These are phyloP conservation scores for Niveomyces coronatus DNA, from an alignment of 2,329 filamentous ascomycete species.

Conservation along the genomic window DNA sequence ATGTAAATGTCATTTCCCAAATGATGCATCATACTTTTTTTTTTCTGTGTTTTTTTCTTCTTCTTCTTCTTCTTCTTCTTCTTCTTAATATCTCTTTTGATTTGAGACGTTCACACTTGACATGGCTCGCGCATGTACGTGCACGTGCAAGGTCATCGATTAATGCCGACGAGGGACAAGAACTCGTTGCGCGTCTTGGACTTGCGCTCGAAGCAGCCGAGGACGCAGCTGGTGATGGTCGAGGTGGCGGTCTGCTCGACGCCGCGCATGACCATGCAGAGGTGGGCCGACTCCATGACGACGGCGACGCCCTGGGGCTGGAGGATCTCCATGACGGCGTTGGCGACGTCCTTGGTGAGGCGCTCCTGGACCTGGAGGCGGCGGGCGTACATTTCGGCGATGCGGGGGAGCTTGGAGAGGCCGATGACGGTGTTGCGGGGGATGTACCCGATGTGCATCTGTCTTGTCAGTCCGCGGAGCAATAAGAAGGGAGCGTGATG, in stretches of 20 bases:
- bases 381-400: conserved; percentile 94
- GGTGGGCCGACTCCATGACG: conserved; percentile 91
- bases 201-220: conserved; percentile 88
- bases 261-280: conserved; percentile 99
- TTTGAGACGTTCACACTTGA: no score
- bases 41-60: no score
- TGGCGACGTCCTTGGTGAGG: conserved; percentile 88
- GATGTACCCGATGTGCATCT: conserved; percentile 99
- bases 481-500: neutral
- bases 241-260: conserved; percentile 81
- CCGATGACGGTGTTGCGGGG: conserved; percentile 85
- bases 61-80: no score
- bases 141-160: no score
- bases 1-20: no score
- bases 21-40: no score
- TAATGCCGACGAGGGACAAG: conserved; percentile 63
- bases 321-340: conserved; percentile 85
- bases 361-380: conserved; percentile 93
- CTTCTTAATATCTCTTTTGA: no score
- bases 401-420: conserved; percentile 87
- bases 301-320: conserved; percentile 92
- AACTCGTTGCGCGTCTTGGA: conserved; percentile 96
- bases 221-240: conserved; percentile 92
- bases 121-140: no score
- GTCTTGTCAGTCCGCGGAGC: conserved; percentile 2